Conservation (phyloP, 2,329 filamentous ascomycete genomes). For the Hypoxylon sp. region DNA sequence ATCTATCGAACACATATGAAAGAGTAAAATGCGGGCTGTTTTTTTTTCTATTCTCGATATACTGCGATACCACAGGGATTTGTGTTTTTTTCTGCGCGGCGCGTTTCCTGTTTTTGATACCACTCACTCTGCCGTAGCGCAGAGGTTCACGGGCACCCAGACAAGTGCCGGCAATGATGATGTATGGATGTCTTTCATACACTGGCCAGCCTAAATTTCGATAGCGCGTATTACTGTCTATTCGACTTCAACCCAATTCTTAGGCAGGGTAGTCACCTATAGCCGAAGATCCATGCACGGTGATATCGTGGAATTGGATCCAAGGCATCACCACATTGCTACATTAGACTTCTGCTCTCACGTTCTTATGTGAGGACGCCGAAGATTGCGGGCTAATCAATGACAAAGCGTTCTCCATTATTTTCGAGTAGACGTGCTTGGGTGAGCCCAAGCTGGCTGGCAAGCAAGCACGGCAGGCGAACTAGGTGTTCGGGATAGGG, state of each 20-base stretch:
- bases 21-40: slow-evolving; percentile 29
- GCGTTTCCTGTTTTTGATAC: slow-evolving; percentile 51
- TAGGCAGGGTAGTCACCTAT: slow-evolving; percentile 3
- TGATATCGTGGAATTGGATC: slow-evolving; percentile 14
- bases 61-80: slow-evolving; percentile 48
- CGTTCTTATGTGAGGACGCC: slow-evolving; percentile 4
- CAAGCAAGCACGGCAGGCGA: slow-evolving; percentile 29
- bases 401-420: slow-evolving; percentile 14
- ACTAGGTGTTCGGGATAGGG: slow-evolving; percentile 38
- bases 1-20: slow-evolving; percentile 22
- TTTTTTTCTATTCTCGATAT: slow-evolving; percentile 50
- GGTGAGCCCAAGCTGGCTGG: slow-evolving; percentile 28
- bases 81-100: slow-evolving; percentile 43
- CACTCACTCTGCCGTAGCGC: slow-evolving; percentile 43
- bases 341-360: slow-evolving; percentile 6
- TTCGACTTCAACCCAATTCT: slow-evolving; percentile 13
- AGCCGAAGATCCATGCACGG: slow-evolving; percentile 18
- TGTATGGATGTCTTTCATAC: slow-evolving; percentile 37
- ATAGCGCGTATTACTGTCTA: slow-evolving; percentile 27
- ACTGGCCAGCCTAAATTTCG: slow-evolving; percentile 38
- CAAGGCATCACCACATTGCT: slow-evolving; percentile 5
- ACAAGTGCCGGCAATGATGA: slow-evolving; percentile 22
- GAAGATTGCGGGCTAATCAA: slow-evolving; percentile 21
- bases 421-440: slow-evolving; percentile 28
- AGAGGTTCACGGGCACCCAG: slow-evolving; percentile 37